Evolutionary conservation across 805 yeast species (phyloP).

Genomic region (Barnettozyma populi): DNA sequence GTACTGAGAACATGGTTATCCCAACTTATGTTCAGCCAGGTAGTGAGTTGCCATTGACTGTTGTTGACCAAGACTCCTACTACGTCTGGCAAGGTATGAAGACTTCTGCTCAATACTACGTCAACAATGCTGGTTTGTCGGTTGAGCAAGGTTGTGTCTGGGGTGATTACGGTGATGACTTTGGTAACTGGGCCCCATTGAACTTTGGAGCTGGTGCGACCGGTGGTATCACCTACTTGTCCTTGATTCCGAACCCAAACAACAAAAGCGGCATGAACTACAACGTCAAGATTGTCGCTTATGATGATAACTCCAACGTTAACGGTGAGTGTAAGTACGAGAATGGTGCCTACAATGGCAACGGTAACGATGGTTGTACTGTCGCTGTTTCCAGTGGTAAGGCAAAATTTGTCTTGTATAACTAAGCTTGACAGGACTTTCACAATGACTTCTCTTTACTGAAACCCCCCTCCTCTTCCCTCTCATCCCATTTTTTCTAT

Average conservation of each 20-base stretch:
- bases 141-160: constrained; percentile 89
- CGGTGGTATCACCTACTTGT: constrained; percentile 63
- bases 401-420: constrained; percentile 57
- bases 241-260: constrained; percentile 94
- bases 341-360: constrained; percentile 31
- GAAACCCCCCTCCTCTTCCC: background rate
- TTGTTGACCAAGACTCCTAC: constrained; percentile 73
- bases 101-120: constrained; percentile 96
- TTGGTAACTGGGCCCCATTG: constrained; percentile 98
- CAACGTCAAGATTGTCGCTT: constrained; percentile 71
- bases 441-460: background rate
- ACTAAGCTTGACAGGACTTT: background rate
- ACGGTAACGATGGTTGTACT: constrained; percentile 74
- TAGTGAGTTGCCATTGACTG: constrained; percentile 57
- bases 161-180: constrained; percentile 74
- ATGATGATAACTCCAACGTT: constrained; percentile 46
- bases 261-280: constrained; percentile 61
- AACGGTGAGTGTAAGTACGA: constrained; percentile 38
- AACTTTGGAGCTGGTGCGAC: constrained; percentile 89
- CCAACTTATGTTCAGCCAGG: constrained; percentile 83
- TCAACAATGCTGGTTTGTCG: constrained; percentile 92
- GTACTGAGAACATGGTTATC: constrained; percentile 96
- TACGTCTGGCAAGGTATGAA: constrained; percentile 74
- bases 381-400: constrained; percentile 56
- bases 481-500: background rate